A percentile compares a stretch with the other conserved stretches of the same genome.
These are phyloP conservation scores for Tylopilus cervinicoccineus DNA, from an alignment of 768 basidiomycete species.

Conservation along the genomic window DNA sequence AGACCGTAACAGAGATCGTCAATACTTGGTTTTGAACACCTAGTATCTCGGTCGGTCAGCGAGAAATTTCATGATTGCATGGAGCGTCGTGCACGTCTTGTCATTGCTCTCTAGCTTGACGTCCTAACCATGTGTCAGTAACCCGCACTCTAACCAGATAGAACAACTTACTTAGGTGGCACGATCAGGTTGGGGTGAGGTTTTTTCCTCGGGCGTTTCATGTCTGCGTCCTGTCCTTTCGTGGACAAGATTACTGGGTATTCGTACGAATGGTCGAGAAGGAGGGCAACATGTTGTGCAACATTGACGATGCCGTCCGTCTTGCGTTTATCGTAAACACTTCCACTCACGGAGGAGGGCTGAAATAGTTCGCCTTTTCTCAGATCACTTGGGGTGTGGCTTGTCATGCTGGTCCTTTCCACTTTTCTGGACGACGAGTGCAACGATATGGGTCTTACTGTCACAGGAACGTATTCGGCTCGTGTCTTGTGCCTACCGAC, in stretches of 20 bases:
- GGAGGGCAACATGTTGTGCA: no score
- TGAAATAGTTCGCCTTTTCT: no score
- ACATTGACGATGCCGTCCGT: no score
- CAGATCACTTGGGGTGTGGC: no score
- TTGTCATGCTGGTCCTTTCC: no score
- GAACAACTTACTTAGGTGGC: not conserved
- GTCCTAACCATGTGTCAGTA: not conserved
- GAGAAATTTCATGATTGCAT: slow-evolving; percentile 3
- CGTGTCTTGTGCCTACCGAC: no score
- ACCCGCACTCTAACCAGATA: accelerated
- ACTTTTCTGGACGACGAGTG: no score
- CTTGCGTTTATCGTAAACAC: no score
- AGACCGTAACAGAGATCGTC: not conserved
- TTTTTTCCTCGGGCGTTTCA: not conserved
- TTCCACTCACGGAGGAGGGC: no score
- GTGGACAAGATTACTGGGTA: not conserved
- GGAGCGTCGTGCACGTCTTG: not conserved
- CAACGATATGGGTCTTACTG: no score
- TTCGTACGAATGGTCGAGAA: no score
- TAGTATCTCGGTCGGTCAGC: not conserved
- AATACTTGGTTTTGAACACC: slow-evolving; percentile 3
- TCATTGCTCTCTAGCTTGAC: not conserved
- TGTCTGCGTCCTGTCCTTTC: not conserved
- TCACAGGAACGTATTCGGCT: no score
- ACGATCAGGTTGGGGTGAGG: not conserved